phyloP scores from a whole-genome alignment of 2,329 filamentous ascomycete genomes.

The Penicillium expansum region DNA sequence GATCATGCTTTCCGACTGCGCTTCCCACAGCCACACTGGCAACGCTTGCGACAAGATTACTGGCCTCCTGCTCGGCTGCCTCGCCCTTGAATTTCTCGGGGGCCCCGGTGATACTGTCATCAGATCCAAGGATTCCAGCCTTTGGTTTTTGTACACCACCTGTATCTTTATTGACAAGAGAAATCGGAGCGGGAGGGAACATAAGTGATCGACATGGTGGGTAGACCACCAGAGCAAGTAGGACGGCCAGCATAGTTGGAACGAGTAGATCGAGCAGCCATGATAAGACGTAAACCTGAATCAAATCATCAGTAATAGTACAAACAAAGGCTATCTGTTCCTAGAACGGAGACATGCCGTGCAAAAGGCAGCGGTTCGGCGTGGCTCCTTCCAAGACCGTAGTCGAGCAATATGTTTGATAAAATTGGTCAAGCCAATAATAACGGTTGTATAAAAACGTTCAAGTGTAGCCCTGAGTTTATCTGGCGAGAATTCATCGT shows the following conservation, averaged over 20 bases:
- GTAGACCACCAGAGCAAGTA: slow-evolving; percentile 65
- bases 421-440: slow-evolving; percentile 63
- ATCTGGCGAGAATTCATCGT: slow-evolving; percentile 81
- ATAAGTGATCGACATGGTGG: slow-evolving; percentile 61
- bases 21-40: slow-evolving; percentile 70
- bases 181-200: slow-evolving; percentile 75
- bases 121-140: slow-evolving; percentile 70
- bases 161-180: slow-evolving; percentile 66
- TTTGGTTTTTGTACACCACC: slow-evolving; percentile 76
- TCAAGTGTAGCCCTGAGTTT: slow-evolving; percentile 77
- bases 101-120: slow-evolving; percentile 75
- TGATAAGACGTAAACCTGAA: slow-evolving; percentile 56
- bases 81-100: slow-evolving; percentile 81
- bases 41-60: slow-evolving; percentile 73
- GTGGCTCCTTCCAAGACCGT: slow-evolving; percentile 73
- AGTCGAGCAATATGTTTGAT: slow-evolving; percentile 74
- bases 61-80: slow-evolving; percentile 78
- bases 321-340: not conserved
- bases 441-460: slow-evolving; percentile 75
- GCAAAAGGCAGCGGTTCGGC: slow-evolving; percentile 66
- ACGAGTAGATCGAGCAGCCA: slow-evolving; percentile 72
- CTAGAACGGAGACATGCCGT: slow-evolving; percentile 38
- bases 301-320: not conserved
- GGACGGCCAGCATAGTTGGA: slow-evolving; percentile 57
- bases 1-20: slow-evolving; percentile 73